Evolutionary conservation across 2,329 filamentous ascomycete species (phyloP).

Genomic region (Magnaporthales sp.): DNA sequence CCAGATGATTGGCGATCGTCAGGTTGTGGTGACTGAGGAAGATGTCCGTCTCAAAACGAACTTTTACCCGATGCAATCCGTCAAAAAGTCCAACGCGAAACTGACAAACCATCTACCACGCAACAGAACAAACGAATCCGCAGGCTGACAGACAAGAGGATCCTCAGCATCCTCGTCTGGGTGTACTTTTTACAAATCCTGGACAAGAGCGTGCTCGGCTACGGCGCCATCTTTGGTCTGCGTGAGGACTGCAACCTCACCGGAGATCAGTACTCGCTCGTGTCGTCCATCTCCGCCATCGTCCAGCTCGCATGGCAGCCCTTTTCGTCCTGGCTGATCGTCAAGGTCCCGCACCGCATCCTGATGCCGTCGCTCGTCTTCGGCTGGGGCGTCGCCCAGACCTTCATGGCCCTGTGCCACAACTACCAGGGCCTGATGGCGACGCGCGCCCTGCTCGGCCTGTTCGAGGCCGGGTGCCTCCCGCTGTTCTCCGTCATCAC

Average conservation of each 20-base stretch:
- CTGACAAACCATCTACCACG: not conserved
- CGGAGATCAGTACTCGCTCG: conserved; percentile 46
- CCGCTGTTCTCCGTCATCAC: conserved; percentile 38
- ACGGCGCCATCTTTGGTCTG: conserved; percentile 47
- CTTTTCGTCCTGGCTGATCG: conserved; percentile 49
- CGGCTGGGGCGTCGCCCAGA: conserved; percentile 34
- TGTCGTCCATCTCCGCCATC: conserved; percentile 49
- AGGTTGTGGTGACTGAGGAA: not conserved
- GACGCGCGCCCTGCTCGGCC: conserved; percentile 22
- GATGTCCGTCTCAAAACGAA: not conserved
- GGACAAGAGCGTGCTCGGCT: conserved; percentile 50
- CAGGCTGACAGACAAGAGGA: conserved; percentile 51
- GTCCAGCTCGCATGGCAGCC: conserved; percentile 54
- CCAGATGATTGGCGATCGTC: not conserved
- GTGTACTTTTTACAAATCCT: conserved; percentile 52
- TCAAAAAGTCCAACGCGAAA: not conserved
- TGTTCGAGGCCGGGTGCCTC: conserved; percentile 28
- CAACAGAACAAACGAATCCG: conserved; percentile 45
- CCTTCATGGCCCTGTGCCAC: conserved; percentile 20
- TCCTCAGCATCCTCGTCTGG: conserved; percentile 46
- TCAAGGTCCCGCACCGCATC: conserved; percentile 50
- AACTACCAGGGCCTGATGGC: conserved; percentile 18
- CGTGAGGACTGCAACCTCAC: conserved; percentile 37
- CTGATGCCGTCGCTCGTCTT: conserved; percentile 43
- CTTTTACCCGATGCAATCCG: not conserved